phyloP scores from a whole-genome alignment of 345 rosid genomes.

The Acer negundo region DNA sequence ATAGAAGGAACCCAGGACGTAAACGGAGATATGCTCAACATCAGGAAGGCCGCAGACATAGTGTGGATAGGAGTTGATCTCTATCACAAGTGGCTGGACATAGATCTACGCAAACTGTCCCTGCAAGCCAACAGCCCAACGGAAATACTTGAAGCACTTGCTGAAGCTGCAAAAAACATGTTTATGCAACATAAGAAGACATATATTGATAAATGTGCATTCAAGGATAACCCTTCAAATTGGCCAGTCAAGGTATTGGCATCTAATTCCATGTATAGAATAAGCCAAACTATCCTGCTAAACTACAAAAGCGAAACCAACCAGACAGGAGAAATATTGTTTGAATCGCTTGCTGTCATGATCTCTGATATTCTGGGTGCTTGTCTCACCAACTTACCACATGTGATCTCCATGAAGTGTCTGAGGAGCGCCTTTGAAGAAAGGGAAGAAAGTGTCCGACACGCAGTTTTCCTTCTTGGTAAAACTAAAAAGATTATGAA shows the following conservation, averaged over 20 bases:
- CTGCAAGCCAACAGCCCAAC: slow-evolving; percentile 36
- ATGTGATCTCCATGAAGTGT: slow-evolving; percentile 55
- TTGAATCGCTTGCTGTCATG: slow-evolving; percentile 41
- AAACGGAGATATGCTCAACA: slow-evolving; percentile 38
- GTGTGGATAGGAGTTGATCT: slow-evolving; percentile 73
- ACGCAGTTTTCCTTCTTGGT: slow-evolving; percentile 64
- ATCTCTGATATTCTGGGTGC: slow-evolving; percentile 74
- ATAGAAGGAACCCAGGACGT: slow-evolving; percentile 44
- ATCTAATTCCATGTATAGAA: slow-evolving; percentile 80
- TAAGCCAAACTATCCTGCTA: slow-evolving; percentile 59
- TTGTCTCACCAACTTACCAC: slow-evolving; percentile 68
- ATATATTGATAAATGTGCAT: slow-evolving; percentile 28
- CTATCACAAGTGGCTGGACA: slow-evolving; percentile 65
- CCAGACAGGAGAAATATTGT: slow-evolving; percentile 35
- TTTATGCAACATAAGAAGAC: slow-evolving; percentile 43
- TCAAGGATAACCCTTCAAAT: slow-evolving; percentile 48
- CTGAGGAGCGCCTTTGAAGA: slow-evolving; percentile 51
- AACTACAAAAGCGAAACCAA: slow-evolving; percentile 29
- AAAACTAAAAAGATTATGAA: slow-evolving; percentile 52
- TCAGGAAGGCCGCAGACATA: slow-evolving; percentile 57
- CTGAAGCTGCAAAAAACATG: slow-evolving; percentile 49
- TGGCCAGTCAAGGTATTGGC: slow-evolving; percentile 77
- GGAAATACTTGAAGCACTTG: slow-evolving; percentile 57
- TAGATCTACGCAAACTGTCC: slow-evolving; percentile 61
- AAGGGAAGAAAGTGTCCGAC: slow-evolving; percentile 56